Evolutionary conservation across 2,329 filamentous ascomycete species (phyloP), one percentile per base, ranked within the genome.

Genomic region (Talaromyces sp.): DNA sequence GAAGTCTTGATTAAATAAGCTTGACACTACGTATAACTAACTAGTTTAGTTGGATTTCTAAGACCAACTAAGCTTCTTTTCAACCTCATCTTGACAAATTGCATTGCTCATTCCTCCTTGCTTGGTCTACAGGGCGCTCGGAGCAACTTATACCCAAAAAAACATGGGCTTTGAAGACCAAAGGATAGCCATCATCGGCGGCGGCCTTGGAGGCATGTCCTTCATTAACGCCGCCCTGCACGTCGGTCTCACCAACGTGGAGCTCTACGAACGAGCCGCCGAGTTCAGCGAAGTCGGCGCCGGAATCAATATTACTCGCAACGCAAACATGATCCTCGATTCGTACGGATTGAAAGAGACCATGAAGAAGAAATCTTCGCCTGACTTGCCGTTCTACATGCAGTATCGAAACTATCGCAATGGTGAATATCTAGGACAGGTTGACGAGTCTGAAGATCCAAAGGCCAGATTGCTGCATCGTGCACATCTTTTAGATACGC

Each of bases 231-330:
- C 44, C 44, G 44, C 44, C 44, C 68, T 76, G 1, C 70, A 77
- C 39, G 65, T 69, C 60, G 71, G 70, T 4, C 66, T 72, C 25
- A 70, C 70, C 44, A 69, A 74, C 6, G 66, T 75, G 14, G 70
- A 70, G 23, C 67, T 76, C 31, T 76, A 76, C 66, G 75, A 77
- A 55, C 73, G 75, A 66, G 74, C 75, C 3, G 60, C 67, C 1
- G 70, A 75, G 21, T 77, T 77, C 60, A 68, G 67, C 12, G 75
- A 76, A 63, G 74, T 77, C 33, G 75, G 75, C 6, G 74, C 75
- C 1, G 74, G 74, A 1, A 73, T 77, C 48, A 75, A 73, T 33
- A 76, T 77, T 62, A 73, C 71, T 9, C 69, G 72, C n/a, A 77
- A 77, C 52, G 75, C 75, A 2, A 69, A 68, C 40, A 71, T 68